These are phyloP conservation scores for Verbena officinalis DNA, from an alignment of 257 asterid genomes.

Conservation along the genomic window DNA sequence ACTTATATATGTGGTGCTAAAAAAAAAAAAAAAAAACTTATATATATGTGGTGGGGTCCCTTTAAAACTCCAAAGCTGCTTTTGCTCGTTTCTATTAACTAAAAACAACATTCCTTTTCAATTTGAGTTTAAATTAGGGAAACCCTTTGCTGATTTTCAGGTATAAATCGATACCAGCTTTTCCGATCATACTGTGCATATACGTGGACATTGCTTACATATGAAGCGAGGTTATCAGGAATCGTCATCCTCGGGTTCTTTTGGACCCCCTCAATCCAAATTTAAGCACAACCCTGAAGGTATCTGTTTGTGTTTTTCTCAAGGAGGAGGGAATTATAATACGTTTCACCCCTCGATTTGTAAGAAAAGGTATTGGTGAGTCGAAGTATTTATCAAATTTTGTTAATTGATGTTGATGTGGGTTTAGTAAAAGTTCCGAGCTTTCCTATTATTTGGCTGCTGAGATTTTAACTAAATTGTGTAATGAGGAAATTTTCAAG, in stretches of 20 bases:
- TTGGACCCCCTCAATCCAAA: slow-evolving; percentile 82
- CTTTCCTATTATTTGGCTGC: neutral
- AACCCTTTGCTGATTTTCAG: neutral
- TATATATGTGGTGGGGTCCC: too few relatives aligned
- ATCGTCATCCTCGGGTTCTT: slow-evolving; percentile 72
- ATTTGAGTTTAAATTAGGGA: neutral
- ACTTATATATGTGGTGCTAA: too few relatives aligned
- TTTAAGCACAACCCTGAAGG: slow-evolving; percentile 72
- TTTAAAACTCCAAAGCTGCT: too few relatives aligned
- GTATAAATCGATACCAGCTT: neutral
- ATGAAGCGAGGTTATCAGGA: slow-evolving; percentile 89
- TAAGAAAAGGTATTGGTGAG: neutral
- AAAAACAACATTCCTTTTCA: too few relatives aligned
- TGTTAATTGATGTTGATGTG: neutral
- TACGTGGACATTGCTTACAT: slow-evolving; percentile 1
- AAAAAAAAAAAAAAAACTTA: too few relatives aligned
- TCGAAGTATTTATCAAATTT: neutral
- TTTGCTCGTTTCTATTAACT: too few relatives aligned
- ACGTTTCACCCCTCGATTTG: neutral
- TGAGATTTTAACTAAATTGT: slow-evolving; percentile 9
- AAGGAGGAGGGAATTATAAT: neutral
- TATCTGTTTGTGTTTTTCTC: too few relatives aligned
- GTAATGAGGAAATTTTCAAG: too few relatives aligned
- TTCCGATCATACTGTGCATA: neutral
- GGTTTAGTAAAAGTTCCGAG: neutral